A percentile compares a stretch with the other conserved stretches of the same genome.
Conservation (phyloP, 2,329 filamentous ascomycete genomes). For the Aschersonia sp. region DNA sequence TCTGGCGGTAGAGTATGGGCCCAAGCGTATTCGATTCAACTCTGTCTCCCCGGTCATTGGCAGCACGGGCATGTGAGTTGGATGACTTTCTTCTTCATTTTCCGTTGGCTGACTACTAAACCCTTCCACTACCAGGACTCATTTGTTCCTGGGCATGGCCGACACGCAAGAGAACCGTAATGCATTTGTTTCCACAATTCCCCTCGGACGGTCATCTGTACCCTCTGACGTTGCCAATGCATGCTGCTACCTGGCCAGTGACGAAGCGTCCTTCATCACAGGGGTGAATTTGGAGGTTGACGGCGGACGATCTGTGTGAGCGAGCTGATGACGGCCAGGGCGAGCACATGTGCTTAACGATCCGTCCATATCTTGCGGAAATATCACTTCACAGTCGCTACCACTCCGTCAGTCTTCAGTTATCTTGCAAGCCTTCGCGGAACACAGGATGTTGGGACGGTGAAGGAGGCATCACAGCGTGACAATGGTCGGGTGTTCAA, state of each 20-base stretch:
- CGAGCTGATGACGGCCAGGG: neutral
- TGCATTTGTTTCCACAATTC: conserved; percentile 37
- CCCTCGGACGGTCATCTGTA: conserved; percentile 39
- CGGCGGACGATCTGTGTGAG: conserved; percentile 12
- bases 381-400: too few relatives aligned
- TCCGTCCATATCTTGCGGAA: too few relatives aligned
- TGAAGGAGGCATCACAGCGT: too few relatives aligned
- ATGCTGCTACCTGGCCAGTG: conserved; percentile 54
- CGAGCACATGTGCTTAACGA: too few relatives aligned
- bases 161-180: conserved; percentile 47
- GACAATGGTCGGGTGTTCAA: too few relatives aligned
- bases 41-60: conserved; percentile 55
- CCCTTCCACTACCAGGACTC: conserved; percentile 14
- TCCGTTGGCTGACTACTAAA: neutral
- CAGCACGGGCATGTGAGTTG: conserved; percentile 42
- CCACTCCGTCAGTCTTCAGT: too few relatives aligned
- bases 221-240: conserved; percentile 57
- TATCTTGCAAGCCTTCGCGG: too few relatives aligned
- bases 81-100: neutral
- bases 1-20: conserved; percentile 59
- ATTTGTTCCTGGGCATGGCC: conserved; percentile 43
- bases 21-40: conserved; percentile 60
- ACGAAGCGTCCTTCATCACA: conserved; percentile 48
- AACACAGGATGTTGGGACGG: too few relatives aligned
- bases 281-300: conserved; percentile 4